Evolutionary conservation across 768 basidiomycete genomes (phyloP).

Genomic region (Lentinula lateritia): DNA sequence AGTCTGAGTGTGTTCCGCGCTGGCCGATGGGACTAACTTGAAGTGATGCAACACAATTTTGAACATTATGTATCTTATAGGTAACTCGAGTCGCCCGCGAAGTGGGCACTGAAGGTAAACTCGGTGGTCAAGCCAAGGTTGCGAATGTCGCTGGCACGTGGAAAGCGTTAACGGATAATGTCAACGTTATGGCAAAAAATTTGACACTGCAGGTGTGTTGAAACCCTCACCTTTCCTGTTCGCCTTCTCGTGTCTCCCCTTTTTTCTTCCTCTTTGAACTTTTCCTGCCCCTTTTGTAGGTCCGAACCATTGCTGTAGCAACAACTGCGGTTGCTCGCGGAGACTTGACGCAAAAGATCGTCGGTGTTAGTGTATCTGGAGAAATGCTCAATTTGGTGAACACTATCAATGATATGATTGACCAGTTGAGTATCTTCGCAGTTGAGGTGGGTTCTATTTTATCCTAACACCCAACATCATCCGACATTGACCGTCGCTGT

Average conservation of each 20-base stretch:
- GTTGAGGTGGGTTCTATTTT: slow-evolving; percentile 27
- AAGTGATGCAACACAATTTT: not conserved
- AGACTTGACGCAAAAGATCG: slow-evolving; percentile 90
- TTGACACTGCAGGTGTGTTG: slow-evolving; percentile 77
- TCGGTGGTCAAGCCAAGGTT: slow-evolving; percentile 93
- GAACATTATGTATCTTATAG: not conserved
- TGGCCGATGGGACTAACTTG: not conserved
- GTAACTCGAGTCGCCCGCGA: slow-evolving; percentile 86
- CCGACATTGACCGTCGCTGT: not conserved
- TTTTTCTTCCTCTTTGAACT: not conserved
- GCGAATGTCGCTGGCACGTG: slow-evolving; percentile 95
- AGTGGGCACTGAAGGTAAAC: slow-evolving; percentile 92
- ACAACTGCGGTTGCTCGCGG: slow-evolving; percentile 90
- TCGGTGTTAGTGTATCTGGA: slow-evolving; percentile 87
- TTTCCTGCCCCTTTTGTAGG: slow-evolving; percentile 11
- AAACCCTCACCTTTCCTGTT: too few species aligned
- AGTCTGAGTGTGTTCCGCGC: too few species aligned
- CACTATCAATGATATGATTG: slow-evolving; percentile 89
- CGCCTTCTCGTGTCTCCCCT: slow-evolving; percentile 45
- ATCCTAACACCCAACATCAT: not conserved
- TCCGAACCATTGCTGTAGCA: slow-evolving; percentile 4
- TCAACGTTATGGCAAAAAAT: slow-evolving; percentile 94
- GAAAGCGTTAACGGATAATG: slow-evolving; percentile 95
- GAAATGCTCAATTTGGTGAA: slow-evolving; percentile 96
- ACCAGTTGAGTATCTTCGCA: slow-evolving; percentile 52